These are phyloP conservation scores for Torulaspora pretoriensis DNA, from an alignment of 1,139 yeast genomes.

Conservation along the genomic window DNA sequence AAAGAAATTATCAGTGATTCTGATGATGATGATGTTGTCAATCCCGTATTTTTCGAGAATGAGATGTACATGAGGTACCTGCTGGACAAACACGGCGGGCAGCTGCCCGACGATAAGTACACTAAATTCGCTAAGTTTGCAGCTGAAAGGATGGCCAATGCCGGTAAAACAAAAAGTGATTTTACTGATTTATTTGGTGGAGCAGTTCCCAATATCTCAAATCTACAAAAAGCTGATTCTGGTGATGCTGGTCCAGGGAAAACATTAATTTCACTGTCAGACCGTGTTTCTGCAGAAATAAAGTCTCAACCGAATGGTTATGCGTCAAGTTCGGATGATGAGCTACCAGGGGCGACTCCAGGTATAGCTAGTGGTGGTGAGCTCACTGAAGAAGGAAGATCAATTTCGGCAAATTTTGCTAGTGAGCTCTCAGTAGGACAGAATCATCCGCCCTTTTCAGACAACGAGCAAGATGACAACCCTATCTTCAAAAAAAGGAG, in stretches of 20 bases:
- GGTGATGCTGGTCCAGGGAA: constrained; percentile 14
- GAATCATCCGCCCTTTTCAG: constrained; percentile 1
- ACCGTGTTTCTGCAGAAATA: constrained; percentile 12
- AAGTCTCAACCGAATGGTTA: constrained; percentile 1
- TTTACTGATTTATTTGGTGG: constrained; percentile 32
- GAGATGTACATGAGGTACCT: constrained; percentile 35
- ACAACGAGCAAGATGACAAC: constrained; percentile 4
- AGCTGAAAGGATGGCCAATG: constrained; percentile 28
- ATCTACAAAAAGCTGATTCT: constrained; percentile 12
- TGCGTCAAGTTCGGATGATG: constrained; percentile 7
- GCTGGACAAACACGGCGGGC: constrained; percentile 30
- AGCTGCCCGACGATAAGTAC: constrained; percentile 26
- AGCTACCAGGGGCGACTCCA: neutral
- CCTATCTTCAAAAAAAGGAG: constrained; percentile 5
- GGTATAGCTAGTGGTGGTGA: neutral
- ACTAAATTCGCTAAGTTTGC: constrained; percentile 28
- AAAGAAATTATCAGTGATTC: constrained; percentile 36
- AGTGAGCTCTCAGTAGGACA: neutral
- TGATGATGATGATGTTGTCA: constrained; percentile 26
- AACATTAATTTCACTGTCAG: constrained; percentile 16
- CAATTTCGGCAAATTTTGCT: neutral
- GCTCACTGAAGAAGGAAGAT: too few species aligned
- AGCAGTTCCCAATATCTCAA: constrained; percentile 22
- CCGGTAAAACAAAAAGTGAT: constrained; percentile 23
- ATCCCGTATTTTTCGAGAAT: constrained; percentile 34